Percentiles rank a stretch among this genome's conserved stretches.
phyloP scores from a whole-genome alignment of 441 rosid species.

The Biscutella laevigata region DNA sequence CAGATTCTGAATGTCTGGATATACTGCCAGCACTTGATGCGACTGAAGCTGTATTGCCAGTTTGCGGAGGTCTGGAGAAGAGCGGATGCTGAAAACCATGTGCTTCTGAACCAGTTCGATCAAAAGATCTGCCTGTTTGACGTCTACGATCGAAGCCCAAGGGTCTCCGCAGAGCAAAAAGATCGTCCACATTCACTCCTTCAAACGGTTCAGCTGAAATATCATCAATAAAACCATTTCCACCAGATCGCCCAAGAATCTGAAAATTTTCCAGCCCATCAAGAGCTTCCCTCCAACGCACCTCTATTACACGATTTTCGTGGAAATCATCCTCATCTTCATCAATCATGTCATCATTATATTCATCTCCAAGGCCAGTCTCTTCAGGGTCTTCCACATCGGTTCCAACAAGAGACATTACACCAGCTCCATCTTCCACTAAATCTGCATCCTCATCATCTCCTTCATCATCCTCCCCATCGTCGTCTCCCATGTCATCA shows the following conservation, averaged over 20 bases:
- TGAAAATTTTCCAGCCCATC: slow-evolving; percentile 92
- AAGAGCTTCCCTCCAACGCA: slow-evolving; percentile 92
- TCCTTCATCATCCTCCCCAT: slow-evolving; percentile 90
- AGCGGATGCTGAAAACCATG: slow-evolving; percentile 96
- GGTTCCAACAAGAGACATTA: slow-evolving; percentile 91
- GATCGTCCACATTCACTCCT: slow-evolving; percentile 94
- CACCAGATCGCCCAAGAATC: slow-evolving; percentile 84
- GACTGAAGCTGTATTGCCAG: slow-evolving; percentile 52
- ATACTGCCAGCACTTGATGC: slow-evolving; percentile 64
- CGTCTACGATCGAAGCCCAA: slow-evolving; percentile 85
- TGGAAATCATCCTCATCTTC: slow-evolving; percentile 96
- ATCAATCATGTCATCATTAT: slow-evolving; percentile 87
- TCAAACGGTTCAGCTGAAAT: slow-evolving; percentile 93
- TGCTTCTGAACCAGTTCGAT: slow-evolving; percentile 62
- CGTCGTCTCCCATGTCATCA: slow-evolving; percentile 95
- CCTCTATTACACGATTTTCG: slow-evolving; percentile 84
- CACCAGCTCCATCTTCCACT: slow-evolving; percentile 91
- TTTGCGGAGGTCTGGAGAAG: slow-evolving; percentile 71
- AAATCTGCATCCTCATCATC: slow-evolving; percentile 91
- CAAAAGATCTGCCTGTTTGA: slow-evolving; percentile 66
- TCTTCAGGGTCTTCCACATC: slow-evolving; percentile 97
- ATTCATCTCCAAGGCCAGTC: slow-evolving; percentile 85
- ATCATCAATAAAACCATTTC: slow-evolving; percentile 77
- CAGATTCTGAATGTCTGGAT: slow-evolving; percentile 76
- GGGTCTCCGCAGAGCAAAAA: slow-evolving; percentile 83